Base-by-base conservation (phyloP, 305 asterid genomes). In the Fraxinus latifolia region DNA sequence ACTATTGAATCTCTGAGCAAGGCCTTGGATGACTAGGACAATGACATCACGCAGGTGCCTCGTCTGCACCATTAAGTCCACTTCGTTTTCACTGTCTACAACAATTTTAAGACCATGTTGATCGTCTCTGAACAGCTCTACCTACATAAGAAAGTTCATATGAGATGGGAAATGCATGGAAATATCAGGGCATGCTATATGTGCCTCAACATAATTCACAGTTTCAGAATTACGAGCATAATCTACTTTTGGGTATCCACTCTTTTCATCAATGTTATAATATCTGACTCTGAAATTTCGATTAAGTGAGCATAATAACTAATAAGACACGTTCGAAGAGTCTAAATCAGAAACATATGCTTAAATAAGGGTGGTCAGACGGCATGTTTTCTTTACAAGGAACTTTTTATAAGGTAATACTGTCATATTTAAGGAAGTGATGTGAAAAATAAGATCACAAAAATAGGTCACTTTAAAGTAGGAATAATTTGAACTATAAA, bases 31-130 rank as follows among this genome's bases (percentile, higher is more conserved):
- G 74, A 96, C 97, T 34, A 94, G 98, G 76, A 91, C 99, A 9
- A 94, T 93, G 7, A 94, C 94, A 83, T 96, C 98, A 14, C 99
- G 97, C 34, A 90, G 90, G 86, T 94, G 99, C 3, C 98, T 88
- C 1, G 98, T 94, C 90, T 96, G 99, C 21, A 96, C 97, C 97
- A 96, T 91, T 87, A 96, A 83, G 87, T 94, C 98, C 53, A 91
- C 98, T 88, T 96, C 98, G 36, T 88, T 91, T 80, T 94, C 98
- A 86, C 97, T 87, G 92, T 96, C 99, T 12, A 96, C 98, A 4
- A 96, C 98, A 62, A 96, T 91, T 84, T 92, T 91, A 21, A 96
- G 95, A 47, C 98, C 92, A 76, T 93, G 99, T 82, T 92, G 98
- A 85, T 96, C 99, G 76, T 88, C 93, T 79, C 98, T 83, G 88